These are phyloP conservation scores for Fomitopsis pinicola DNA, from an alignment of 1,284 basidiomycete species.

Conservation along the genomic window DNA sequence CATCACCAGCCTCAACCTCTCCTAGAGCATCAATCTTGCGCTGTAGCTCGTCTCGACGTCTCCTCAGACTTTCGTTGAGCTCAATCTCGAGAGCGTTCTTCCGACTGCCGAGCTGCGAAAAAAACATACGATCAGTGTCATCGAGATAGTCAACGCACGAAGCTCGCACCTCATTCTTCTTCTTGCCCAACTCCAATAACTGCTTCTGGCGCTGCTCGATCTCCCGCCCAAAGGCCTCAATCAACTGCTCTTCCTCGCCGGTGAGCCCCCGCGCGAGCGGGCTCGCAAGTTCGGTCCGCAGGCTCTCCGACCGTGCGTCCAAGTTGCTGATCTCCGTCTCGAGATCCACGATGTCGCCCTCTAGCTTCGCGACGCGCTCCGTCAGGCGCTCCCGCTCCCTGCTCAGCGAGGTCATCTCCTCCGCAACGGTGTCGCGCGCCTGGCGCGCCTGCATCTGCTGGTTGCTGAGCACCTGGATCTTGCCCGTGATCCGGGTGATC, in stretches of 20 bases:
- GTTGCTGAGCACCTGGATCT: slow-evolving; percentile 68
- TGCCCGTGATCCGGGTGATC: slow-evolving; percentile 74
- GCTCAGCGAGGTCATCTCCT: slow-evolving; percentile 59
- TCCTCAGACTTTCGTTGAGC: slow-evolving; percentile 82
- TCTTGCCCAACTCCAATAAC: slow-evolving; percentile 65
- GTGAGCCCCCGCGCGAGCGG: slow-evolving; percentile 77
- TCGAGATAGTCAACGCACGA: slow-evolving; percentile 1
- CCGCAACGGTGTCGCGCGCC: slow-evolving; percentile 61
- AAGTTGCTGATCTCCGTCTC: slow-evolving; percentile 65
- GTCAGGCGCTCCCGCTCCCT: slow-evolving; percentile 72
- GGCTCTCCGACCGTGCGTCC: slow-evolving; percentile 57
- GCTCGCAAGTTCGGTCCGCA: slow-evolving; percentile 70
- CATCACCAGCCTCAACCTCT: slow-evolving; percentile 58
- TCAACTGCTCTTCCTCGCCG: slow-evolving; percentile 63
- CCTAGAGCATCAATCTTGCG: slow-evolving; percentile 74
- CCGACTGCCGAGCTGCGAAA: slow-evolving; percentile 63
- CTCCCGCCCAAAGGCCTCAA: slow-evolving; percentile 72
- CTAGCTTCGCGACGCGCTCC: slow-evolving; percentile 61
- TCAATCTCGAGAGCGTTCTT: slow-evolving; percentile 90
- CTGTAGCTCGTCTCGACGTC: slow-evolving; percentile 76
- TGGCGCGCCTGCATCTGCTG: slow-evolving; percentile 72
- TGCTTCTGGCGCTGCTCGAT: slow-evolving; percentile 73
- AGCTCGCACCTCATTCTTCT: slow-evolving; percentile 67
- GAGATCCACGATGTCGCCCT: slow-evolving; percentile 67
- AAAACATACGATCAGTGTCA: background rate